Evolutionary conservation across 306 rosid genomes (phyloP).

Genomic region (Vigna radiata): DNA sequence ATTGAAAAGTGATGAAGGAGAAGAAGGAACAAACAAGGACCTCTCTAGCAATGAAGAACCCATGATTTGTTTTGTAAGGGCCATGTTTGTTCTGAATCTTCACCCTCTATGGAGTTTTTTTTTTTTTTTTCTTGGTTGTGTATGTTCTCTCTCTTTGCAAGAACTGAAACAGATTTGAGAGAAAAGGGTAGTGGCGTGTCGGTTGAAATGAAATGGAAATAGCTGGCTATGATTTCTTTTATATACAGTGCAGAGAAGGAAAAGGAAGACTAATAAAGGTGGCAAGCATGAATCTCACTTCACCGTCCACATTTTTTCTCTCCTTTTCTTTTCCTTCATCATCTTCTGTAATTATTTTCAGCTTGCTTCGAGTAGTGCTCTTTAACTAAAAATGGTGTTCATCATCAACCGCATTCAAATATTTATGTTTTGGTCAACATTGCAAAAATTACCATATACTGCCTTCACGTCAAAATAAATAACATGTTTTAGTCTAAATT

Average conservation of each 20-base stretch:
- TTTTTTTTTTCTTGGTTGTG: not conserved
- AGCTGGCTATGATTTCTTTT: conserved; percentile 37
- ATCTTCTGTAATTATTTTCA: not conserved
- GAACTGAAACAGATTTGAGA: not conserved
- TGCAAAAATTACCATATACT: not conserved
- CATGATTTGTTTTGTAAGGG: conserved; percentile 63
- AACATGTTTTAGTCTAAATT: not conserved
- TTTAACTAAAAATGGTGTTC: not conserved
- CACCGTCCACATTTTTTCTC: conserved; percentile 65
- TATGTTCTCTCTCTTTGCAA: not conserved
- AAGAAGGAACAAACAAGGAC: conserved; percentile 52
- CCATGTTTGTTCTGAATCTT: conserved; percentile 46
- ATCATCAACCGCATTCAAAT: not conserved
- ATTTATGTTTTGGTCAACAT: not conserved
- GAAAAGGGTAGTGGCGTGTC: conserved; percentile 30
- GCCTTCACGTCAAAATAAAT: not conserved
- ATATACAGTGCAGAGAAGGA: conserved; percentile 2
- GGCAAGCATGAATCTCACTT: conserved; percentile 39
- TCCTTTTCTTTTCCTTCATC: not conserved
- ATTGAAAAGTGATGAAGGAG: conserved; percentile 35
- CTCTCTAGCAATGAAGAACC: conserved; percentile 57
- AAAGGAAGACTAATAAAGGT: conserved; percentile 29
- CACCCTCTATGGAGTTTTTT: not conserved
- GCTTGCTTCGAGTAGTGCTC: not conserved
- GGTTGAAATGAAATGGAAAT: conserved; percentile 37